These are phyloP conservation scores for Talaromyces atroroseus DNA, from an alignment of 2,329 filamentous ascomycete species.

Conservation along the genomic window DNA sequence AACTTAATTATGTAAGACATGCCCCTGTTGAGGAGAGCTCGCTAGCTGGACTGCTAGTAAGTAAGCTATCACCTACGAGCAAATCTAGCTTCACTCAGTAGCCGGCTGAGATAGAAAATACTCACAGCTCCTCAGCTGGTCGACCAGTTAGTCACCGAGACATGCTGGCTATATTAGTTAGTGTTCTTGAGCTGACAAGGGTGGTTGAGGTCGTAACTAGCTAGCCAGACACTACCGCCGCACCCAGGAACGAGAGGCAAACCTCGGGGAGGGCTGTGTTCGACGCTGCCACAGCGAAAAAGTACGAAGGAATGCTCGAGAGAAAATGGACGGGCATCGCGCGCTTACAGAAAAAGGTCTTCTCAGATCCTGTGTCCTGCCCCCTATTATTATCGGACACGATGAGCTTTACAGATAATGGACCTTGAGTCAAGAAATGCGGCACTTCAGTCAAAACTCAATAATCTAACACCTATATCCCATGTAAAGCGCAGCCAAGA, in stretches of 20 bases:
- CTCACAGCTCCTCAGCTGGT: too few species aligned
- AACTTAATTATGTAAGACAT: too few species aligned
- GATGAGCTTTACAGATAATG: constrained; percentile 62
- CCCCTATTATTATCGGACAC: neutral
- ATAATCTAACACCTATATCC: constrained; percentile 73
- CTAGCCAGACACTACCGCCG: constrained; percentile 62
- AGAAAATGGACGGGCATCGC: constrained; percentile 99
- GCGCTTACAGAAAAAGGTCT: constrained; percentile 86
- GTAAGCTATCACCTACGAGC: too few species aligned
- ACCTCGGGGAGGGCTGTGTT: constrained; percentile 50
- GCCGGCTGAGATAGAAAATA: too few species aligned
- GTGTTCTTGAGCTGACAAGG: too few species aligned
- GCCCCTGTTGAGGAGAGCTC: too few species aligned
- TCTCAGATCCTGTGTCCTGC: constrained; percentile 17
- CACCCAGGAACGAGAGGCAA: constrained; percentile 76
- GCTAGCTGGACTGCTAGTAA: too few species aligned
- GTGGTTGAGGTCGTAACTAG: too few species aligned
- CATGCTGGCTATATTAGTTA: too few species aligned
- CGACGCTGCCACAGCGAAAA: constrained; percentile 77
- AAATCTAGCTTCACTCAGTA: too few species aligned
- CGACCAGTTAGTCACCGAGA: too few species aligned
- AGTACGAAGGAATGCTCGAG: constrained; percentile 88
- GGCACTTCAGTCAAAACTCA: constrained; percentile 73
- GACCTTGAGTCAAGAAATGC: constrained; percentile 75
- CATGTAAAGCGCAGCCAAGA: constrained; percentile 77